A percentile compares a stretch with the other conserved stretches of the same genome.
phyloP scores from a whole-genome alignment of 331 rosid species.

The Erythrophleum ivorense region DNA sequence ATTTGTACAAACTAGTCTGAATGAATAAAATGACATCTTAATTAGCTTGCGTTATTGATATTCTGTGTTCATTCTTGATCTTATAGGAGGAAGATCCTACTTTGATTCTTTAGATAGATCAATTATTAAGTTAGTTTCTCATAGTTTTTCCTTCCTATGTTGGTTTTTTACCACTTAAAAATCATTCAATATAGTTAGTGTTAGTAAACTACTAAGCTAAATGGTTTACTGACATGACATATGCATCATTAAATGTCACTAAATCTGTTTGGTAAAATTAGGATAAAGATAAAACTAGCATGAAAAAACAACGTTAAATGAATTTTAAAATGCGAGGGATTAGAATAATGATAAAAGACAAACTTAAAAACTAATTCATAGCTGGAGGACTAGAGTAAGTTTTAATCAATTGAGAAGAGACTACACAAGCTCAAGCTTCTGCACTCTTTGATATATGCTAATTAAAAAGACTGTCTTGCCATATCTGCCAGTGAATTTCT shows the following conservation, averaged over 20 bases:
- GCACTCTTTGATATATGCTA: slow-evolving; percentile 8
- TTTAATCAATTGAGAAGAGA: neutral
- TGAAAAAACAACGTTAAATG: too few relatives aligned
- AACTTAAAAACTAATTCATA: too few relatives aligned
- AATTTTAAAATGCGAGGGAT: too few relatives aligned
- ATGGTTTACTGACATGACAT: neutral
- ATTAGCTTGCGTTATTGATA: neutral
- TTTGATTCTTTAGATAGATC: neutral
- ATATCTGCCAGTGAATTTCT: neutral
- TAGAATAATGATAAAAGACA: too few relatives aligned
- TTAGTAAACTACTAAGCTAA: neutral
- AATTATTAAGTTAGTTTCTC: too few relatives aligned
- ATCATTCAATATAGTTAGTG: neutral
- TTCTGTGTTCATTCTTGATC: neutral
- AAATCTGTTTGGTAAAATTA: neutral
- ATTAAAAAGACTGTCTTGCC: neutral
- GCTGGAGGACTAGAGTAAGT: neutral
- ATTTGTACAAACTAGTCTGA: slow-evolving; percentile 40
- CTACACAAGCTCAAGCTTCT: neutral
- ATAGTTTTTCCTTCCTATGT: neutral
- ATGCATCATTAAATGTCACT: slow-evolving; percentile 4
- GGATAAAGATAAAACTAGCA: neutral
- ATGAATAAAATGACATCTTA: slow-evolving; percentile 31
- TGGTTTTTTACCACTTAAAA: neutral
- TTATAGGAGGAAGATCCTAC: neutral